A percentile compares a stretch with the other conserved stretches of the same genome.
Evolutionary conservation across 352 stramenopile genomes (phyloP).

Genomic region (Thalassiosira mediterranea): DNA sequence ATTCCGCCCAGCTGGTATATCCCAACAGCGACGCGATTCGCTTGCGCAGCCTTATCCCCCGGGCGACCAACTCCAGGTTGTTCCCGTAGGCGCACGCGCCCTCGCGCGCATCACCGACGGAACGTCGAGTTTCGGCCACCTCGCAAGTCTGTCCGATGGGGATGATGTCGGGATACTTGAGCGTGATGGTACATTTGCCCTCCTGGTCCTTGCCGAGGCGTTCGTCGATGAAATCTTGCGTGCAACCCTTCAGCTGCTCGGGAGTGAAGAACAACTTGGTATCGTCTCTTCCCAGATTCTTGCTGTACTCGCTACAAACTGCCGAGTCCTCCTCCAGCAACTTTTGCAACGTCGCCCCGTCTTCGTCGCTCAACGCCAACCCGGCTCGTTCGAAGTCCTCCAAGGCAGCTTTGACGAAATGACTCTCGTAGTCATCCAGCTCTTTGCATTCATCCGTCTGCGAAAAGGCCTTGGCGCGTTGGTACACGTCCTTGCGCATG

Average conservation of each 20-base stretch:
- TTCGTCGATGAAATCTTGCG: constrained; percentile 84
- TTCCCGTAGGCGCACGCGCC: constrained; percentile 81
- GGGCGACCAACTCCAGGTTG: constrained; percentile 87
- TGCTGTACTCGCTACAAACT: constrained; percentile 86
- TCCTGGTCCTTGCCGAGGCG: constrained; percentile 84
- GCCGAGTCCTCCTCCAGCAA: constrained; percentile 89
- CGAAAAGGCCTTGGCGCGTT: constrained; percentile 79
- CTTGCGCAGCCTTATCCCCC: constrained; percentile 87
- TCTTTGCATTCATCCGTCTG: constrained; percentile 74
- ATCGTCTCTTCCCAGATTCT: constrained; percentile 88
- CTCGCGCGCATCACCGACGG: constrained; percentile 86
- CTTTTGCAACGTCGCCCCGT: constrained; percentile 84
- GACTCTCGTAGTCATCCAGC: constrained; percentile 79
- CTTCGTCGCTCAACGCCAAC: constrained; percentile 82
- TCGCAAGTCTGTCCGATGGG: constrained; percentile 89
- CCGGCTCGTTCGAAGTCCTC: constrained; percentile 89
- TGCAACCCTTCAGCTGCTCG: constrained; percentile 86
- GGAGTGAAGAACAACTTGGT: constrained; percentile 86
- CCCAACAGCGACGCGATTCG: constrained; percentile 84
- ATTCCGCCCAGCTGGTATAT: constrained; percentile 88
- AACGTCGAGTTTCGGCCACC: constrained; percentile 86
- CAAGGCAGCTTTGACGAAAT: constrained; percentile 85
- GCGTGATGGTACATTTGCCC: constrained; percentile 85
- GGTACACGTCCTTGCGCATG: constrained; percentile 89
- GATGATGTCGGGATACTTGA: constrained; percentile 90